Conservation (phyloP, 1,284 basidiomycete genomes). For the Mixia osmundae region DNA sequence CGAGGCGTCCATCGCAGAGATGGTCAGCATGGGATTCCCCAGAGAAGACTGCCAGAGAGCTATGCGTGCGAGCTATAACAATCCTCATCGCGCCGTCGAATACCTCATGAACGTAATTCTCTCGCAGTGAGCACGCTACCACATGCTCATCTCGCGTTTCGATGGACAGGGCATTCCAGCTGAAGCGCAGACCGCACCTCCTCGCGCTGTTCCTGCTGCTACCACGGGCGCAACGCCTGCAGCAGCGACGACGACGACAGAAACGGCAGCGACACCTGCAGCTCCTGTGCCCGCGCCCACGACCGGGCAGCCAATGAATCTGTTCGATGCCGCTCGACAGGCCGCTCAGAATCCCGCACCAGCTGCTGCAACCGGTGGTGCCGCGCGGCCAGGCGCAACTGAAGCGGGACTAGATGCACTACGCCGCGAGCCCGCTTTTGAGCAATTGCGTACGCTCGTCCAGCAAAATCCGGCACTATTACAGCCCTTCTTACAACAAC, state of each 20-base stretch:
- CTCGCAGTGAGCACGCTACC: background rate
- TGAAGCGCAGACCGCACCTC: slow-evolving; percentile 18
- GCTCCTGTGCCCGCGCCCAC: slow-evolving; percentile 6
- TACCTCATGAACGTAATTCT: slow-evolving; percentile 70
- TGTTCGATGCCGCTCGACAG: slow-evolving; percentile 34
- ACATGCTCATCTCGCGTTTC: background rate
- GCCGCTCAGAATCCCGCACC: slow-evolving; percentile 21
- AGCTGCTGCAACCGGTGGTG: slow-evolving; percentile 21
- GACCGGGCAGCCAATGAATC: too few relatives aligned
- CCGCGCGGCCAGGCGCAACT: slow-evolving; percentile 20
- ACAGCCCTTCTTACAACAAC: slow-evolving; percentile 60
- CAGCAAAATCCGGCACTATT: slow-evolving; percentile 49
- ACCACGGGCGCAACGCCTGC: slow-evolving; percentile 6
- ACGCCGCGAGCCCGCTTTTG: slow-evolving; percentile 5
- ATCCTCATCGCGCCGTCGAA: slow-evolving; percentile 91
- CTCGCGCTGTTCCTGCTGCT: slow-evolving; percentile 18
- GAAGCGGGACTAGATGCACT: slow-evolving; percentile 10
- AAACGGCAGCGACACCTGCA: slow-evolving; percentile 7
- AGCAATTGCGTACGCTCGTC: slow-evolving; percentile 29
- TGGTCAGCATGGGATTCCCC: slow-evolving; percentile 88
- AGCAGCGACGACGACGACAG: too few relatives aligned
- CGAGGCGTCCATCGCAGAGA: slow-evolving; percentile 49
- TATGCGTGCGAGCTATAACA: slow-evolving; percentile 85
- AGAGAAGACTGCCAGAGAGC: slow-evolving; percentile 65
- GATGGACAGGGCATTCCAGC: slow-evolving; percentile 44